Evolutionary conservation across 1,284 basidiomycete species (phyloP), one percentile per base, ranked within the genome.

Genomic region (Marasmius fiardii): DNA sequence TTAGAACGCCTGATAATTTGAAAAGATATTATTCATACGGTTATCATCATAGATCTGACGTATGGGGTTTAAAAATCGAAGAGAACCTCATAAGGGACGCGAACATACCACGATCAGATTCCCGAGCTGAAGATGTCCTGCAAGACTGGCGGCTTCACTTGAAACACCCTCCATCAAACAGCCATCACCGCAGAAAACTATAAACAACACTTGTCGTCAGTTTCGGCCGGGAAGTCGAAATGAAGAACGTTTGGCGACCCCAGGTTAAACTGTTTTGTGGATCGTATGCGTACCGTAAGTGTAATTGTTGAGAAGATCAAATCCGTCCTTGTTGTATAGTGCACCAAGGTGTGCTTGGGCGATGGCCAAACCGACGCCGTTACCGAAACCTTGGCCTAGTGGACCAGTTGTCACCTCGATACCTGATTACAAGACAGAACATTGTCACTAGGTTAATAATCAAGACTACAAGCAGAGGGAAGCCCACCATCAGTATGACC

Each of bases 401-500:
- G 95, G 95, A 60, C 95, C 95, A 56, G 95, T 98, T 64, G 95
- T 98, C 61, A 97, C 93, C 76, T 98, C 95, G 61, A 98, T 84
- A 65, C 84, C 85, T 87, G 20, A 6, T 52, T 2, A 47, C 31
- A 43, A 26, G 52, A 53, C 26, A 63, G 43, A 47, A 43, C 31
- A 39, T 11, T 39, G 26, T 37, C n/a, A n/a, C n/a, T n/a, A 35
- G 26, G 34, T 31, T 10, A 31, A 35, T 16, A 14, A 49, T 24
- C 21, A 20, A 35, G 16, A 54, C 31, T 20, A 35, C 24, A 20
- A n/a, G 4, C 10, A 20, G 48, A 7, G 10, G 34, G 12, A 21
- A 60, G 52, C 67, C 54, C 64, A 76, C 95, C 95, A 63, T 94
- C 91, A 21, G 93, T 95, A 71, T 95, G 90, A 58, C 85, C 82